phyloP scores from a whole-genome alignment of 1,139 yeast genomes.

The Debaryomyces udenii region DNA sequence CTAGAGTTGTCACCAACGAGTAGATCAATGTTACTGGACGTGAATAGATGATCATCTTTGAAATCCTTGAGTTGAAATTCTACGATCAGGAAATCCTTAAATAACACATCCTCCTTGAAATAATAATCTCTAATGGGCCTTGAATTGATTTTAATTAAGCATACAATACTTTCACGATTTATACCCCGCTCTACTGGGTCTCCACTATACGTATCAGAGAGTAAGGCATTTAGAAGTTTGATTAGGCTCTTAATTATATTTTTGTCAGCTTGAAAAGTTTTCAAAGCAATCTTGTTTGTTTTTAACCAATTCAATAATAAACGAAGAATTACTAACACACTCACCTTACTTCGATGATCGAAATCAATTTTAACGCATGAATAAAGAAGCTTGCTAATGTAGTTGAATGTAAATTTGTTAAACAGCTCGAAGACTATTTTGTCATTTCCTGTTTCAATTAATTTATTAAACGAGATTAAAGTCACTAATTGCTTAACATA shows the following conservation, averaged over 20 bases:
- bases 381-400: slow-evolving; percentile 38
- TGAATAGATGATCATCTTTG: slow-evolving; percentile 51
- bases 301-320: slow-evolving; percentile 58
- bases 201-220: slow-evolving; percentile 12
- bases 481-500: slow-evolving; percentile 30
- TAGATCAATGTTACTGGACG: slow-evolving; percentile 32
- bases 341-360: slow-evolving; percentile 18
- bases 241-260: slow-evolving; percentile 35
- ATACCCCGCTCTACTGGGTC: slow-evolving; percentile 6
- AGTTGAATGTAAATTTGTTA: slow-evolving; percentile 29
- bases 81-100: slow-evolving; percentile 61
- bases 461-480: slow-evolving; percentile 24
- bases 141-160: slow-evolving; percentile 16
- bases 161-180: slow-evolving; percentile 10
- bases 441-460: slow-evolving; percentile 14
- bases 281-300: slow-evolving; percentile 44
- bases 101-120: slow-evolving; percentile 64
- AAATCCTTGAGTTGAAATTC: slow-evolving; percentile 61
- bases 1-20: slow-evolving; percentile 37
- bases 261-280: slow-evolving; percentile 37
- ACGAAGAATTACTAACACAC: slow-evolving; percentile 37
- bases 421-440: slow-evolving; percentile 13
- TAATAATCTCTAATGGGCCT: slow-evolving; percentile 52
- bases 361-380: slow-evolving; percentile 21
- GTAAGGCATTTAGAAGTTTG: slow-evolving; percentile 30